Evolutionary conservation across 2,329 filamentous ascomycete genomes (phyloP).

Genomic region (Colletotrichum sp.): DNA sequence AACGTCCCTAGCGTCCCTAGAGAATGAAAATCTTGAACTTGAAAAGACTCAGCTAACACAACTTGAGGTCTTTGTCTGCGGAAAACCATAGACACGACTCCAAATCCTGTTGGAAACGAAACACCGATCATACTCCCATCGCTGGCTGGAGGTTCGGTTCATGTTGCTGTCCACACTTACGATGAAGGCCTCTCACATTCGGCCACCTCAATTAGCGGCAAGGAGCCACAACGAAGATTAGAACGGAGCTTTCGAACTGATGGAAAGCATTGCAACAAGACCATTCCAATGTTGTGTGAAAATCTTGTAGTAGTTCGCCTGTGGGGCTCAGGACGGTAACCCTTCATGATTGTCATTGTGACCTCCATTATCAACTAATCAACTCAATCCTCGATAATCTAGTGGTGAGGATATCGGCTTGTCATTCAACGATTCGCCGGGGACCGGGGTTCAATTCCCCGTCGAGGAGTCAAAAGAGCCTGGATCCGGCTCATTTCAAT

Average conservation of each 20-base stretch:
- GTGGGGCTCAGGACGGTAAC: background rate
- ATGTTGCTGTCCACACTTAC: background rate
- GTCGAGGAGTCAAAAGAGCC: background rate
- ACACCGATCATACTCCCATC: background rate
- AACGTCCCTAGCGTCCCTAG: background rate
- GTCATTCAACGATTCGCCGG: background rate
- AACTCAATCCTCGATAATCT: background rate
- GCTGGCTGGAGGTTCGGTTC: accelerated
- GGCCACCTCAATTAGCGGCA: background rate
- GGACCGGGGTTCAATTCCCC: background rate
- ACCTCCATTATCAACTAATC: accelerated
- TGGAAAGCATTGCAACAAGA: background rate
- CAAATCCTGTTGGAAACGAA: background rate
- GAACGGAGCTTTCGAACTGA: accelerated
- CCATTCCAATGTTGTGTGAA: background rate
- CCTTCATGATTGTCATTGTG: background rate
- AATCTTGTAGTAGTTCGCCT: background rate
- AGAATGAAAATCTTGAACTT: background rate
- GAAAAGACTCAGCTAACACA: background rate
- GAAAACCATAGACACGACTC: background rate
- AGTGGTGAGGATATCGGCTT: background rate
- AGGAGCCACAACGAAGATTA: background rate
- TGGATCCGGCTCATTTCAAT: background rate
- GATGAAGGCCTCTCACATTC: background rate
- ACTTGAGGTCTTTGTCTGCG: background rate